A percentile compares a stretch with the other conserved stretches of the same genome.
phyloP scores from a whole-genome alignment of 345 rosid genomes.

The Pseudoturritis turrita region DNA sequence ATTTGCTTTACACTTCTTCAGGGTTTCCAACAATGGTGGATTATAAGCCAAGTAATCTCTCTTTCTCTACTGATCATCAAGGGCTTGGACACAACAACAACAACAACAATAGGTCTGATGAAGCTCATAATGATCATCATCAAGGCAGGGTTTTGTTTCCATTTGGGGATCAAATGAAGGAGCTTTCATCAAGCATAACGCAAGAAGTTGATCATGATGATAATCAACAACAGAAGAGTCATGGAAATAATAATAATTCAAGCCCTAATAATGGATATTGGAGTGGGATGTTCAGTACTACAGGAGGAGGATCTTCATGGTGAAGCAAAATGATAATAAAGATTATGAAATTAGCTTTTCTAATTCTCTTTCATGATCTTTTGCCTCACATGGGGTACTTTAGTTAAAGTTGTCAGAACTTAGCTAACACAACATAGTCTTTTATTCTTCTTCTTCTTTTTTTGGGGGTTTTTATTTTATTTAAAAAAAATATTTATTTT shows the following conservation, averaged over 20 bases:
- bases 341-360: constrained; percentile 29
- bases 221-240: constrained; percentile 32
- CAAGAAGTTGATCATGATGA: constrained; percentile 35
- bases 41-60: constrained; percentile 24
- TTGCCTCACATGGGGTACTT: constrained; percentile 33
- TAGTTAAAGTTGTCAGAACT: constrained; percentile 38
- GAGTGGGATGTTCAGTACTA: constrained; percentile 37
- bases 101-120: constrained; percentile 13
- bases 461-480: not conserved
- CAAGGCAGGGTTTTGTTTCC: constrained; percentile 33
- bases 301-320: constrained; percentile 38
- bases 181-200: constrained; percentile 32
- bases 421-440: constrained; percentile 31
- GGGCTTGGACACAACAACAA: constrained; percentile 17
- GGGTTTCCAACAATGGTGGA: constrained; percentile 37
- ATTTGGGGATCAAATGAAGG: constrained; percentile 35
- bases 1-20: constrained; percentile 30
- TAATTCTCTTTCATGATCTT: constrained; percentile 23
- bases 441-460: not conserved
- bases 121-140: constrained; percentile 14
- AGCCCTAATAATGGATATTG: constrained; percentile 35
- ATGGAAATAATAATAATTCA: constrained; percentile 25
- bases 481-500: constrained; percentile 15
- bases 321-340: constrained; percentile 35
- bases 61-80: constrained; percentile 25